Conservation (phyloP, 495 filamentous ascomycete genomes). For the Neurospora pannonica region DNA sequence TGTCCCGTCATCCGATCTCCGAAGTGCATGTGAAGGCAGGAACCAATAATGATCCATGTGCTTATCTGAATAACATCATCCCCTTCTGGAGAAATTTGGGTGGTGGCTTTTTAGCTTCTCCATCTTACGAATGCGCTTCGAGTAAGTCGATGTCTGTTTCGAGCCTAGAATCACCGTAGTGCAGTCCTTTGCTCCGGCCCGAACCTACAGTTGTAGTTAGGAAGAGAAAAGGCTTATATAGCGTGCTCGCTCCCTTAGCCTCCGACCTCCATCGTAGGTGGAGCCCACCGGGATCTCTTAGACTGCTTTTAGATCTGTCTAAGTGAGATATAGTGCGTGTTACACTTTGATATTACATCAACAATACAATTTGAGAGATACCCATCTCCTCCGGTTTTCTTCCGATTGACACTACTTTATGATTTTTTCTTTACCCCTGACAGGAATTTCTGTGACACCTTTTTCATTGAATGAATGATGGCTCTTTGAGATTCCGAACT, state of each 20-base stretch:
- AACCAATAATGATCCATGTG: not conserved
- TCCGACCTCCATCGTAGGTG: not conserved
- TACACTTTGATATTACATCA: not conserved
- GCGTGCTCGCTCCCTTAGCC: not conserved
- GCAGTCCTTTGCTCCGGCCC: not conserved
- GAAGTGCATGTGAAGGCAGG: not conserved
- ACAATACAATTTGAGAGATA: not conserved
- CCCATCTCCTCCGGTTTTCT: not conserved
- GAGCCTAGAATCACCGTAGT: not conserved
- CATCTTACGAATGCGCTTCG: not conserved
- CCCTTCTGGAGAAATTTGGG: not conserved
- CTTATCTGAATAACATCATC: not conserved
- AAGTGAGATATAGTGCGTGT: not conserved
- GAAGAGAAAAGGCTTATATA: not conserved
- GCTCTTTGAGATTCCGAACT: not conserved
- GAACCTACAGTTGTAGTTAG: not conserved
- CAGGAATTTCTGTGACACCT: not conserved
- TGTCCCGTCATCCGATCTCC: not conserved
- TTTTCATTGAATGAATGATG: not conserved
- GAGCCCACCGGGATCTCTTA: not conserved
- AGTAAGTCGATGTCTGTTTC: not conserved
- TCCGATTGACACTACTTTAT: not conserved
- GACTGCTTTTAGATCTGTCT: not conserved
- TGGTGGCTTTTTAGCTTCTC: not conserved
- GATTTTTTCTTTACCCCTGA: not conserved